Conservation (phyloP, 768 basidiomycete species). For the Cytidiella melzeri region DNA sequence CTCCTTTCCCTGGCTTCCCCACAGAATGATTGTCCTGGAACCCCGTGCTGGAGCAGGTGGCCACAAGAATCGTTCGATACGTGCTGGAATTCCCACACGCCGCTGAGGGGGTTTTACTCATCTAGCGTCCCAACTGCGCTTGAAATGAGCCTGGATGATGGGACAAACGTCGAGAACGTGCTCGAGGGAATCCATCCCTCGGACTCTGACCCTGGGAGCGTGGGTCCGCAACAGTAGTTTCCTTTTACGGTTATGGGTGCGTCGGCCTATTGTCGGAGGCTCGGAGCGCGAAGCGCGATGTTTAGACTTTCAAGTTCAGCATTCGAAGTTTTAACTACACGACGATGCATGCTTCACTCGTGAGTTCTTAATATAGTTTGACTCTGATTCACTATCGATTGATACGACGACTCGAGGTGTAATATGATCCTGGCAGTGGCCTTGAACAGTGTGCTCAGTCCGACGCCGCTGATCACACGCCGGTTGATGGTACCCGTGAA, state of each 20-base stretch:
- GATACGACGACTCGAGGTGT: background rate
- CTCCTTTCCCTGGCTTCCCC: constrained; percentile 3
- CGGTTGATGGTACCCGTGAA: background rate
- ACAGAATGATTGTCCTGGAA: background rate
- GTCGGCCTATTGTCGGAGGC: constrained; percentile 6
- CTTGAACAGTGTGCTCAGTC: background rate
- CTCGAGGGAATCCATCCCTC: background rate
- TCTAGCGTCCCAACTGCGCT: background rate
- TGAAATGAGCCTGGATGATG: background rate
- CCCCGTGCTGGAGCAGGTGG: background rate
- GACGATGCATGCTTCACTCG: background rate
- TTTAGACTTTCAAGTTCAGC: constrained; percentile 2
- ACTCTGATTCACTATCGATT: background rate
- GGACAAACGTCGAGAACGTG: background rate
- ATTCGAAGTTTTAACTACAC: background rate
- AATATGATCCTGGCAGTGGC: background rate
- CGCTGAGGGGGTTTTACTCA: background rate
- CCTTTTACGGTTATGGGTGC: constrained; percentile 5
- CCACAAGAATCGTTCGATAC: background rate
- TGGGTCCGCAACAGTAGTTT: constrained; percentile 7
- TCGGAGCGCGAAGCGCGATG: constrained; percentile 4
- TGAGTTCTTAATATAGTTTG: background rate
- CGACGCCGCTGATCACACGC: background rate
- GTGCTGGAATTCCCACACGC: background rate
- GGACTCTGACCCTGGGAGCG: constrained; percentile 1